phyloP scores from a whole-genome alignment of 352 stramenopile genomes.

The Pythium angustatum region DNA sequence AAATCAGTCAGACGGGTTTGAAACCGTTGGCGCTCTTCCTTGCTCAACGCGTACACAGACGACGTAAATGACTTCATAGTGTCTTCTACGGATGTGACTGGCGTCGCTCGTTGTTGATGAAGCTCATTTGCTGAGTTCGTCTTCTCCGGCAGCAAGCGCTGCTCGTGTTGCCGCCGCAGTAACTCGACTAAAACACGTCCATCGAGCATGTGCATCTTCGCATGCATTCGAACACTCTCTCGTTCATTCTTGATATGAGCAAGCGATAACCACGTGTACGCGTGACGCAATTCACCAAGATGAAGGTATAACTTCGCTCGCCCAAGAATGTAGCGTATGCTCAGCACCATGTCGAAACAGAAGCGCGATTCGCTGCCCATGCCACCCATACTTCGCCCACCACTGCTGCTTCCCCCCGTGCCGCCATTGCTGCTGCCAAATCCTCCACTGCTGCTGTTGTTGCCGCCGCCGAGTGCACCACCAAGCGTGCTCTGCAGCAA shows the following conservation, averaged over 20 bases:
- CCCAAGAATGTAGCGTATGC: constrained; percentile 66
- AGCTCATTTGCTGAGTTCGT: constrained; percentile 15
- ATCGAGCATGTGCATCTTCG: constrained; percentile 70
- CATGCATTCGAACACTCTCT: constrained; percentile 65
- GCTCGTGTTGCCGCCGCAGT: constrained; percentile 59
- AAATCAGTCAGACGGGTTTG: constrained; percentile 57
- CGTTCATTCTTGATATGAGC: constrained; percentile 76
- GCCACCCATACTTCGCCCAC: constrained; percentile 55
- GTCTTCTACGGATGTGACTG: constrained; percentile 40
- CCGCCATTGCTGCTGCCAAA: constrained; percentile 59
- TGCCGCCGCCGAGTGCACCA: constrained; percentile 48
- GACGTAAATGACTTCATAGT: constrained; percentile 56
- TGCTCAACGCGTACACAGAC: constrained; percentile 68
- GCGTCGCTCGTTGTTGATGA: constrained; percentile 7
- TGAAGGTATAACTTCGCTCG: constrained; percentile 68
- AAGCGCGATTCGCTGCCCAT: constrained; percentile 78
- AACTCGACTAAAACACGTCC: constrained; percentile 59
- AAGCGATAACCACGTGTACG: constrained; percentile 73
- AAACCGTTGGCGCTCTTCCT: constrained; percentile 56
- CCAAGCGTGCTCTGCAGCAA: constrained; percentile 60
- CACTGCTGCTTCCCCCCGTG: constrained; percentile 59
- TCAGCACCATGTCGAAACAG: constrained; percentile 83
- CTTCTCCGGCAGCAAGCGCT: constrained; percentile 29
- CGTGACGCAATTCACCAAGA: constrained; percentile 49
- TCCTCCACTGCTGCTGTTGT: constrained; percentile 58